Evolutionary conservation across 768 basidiomycete species (phyloP).

Genomic region (Termitomyces sp.): DNA sequence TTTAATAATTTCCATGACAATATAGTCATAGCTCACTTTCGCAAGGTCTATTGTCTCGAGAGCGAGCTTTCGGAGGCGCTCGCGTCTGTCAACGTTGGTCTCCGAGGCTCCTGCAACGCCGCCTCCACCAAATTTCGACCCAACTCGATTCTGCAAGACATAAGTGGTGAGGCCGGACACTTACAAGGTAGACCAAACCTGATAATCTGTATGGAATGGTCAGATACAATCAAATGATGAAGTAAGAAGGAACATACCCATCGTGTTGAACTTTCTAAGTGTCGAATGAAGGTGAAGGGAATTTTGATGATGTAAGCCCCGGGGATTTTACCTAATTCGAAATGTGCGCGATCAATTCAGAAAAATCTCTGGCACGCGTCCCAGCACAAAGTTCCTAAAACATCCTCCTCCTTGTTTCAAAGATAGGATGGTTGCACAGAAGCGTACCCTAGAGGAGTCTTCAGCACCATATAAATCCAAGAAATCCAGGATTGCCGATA

Average conservation of each 20-base stretch:
- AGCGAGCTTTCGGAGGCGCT: conserved; percentile 91
- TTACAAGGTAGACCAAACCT: conserved; percentile 34
- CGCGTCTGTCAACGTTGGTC: conserved; percentile 91
- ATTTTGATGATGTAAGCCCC: conserved; percentile 18
- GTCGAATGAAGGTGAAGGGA: not conserved
- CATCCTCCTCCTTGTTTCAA: too few species aligned
- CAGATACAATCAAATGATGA: conserved; percentile 2
- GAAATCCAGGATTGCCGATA: conserved; percentile 45
- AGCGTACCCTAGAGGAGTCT: conserved; percentile 56
- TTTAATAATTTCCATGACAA: conserved; percentile 8
- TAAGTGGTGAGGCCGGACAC: conserved; percentile 9
- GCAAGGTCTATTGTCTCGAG: conserved; percentile 97
- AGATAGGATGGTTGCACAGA: conserved; percentile 42
- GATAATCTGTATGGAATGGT: conserved; percentile 46
- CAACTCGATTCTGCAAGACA: conserved; percentile 77
- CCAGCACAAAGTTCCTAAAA: not conserved
- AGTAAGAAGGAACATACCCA: conserved; percentile 29
- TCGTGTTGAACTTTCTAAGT: not conserved
- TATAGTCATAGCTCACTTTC: conserved; percentile 50
- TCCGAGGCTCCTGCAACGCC: conserved; percentile 95
- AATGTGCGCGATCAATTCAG: conserved; percentile 13
- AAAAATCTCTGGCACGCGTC: conserved; percentile 17
- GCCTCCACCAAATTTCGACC: conserved; percentile 93
- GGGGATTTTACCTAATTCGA: conserved; percentile 5
- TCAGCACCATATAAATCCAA: conserved; percentile 46